phyloP scores from a whole-genome alignment of 2,329 filamentous ascomycete species.

The Alternaria triticina region DNA sequence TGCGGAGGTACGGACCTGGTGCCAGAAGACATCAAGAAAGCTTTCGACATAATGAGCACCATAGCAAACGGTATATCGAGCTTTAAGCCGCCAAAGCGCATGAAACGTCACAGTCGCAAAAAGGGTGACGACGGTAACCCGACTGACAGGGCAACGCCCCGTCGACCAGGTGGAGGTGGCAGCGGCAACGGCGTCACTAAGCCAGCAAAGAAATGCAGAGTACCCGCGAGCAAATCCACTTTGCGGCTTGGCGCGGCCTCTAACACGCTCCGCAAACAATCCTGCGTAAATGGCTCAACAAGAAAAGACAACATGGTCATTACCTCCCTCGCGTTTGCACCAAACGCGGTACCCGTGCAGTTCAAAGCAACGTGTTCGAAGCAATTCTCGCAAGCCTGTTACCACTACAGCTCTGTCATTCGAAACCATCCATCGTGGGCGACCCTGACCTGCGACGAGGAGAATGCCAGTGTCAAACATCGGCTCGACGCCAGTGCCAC shows the following conservation, averaged over 20 bases:
- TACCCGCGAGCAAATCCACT: too few relatives aligned
- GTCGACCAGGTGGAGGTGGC: background rate
- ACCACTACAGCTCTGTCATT: background rate
- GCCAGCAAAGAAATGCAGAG: background rate
- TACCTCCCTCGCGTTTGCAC: background rate
- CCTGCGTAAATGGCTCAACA: background rate
- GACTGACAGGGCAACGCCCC: background rate
- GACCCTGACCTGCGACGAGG: background rate
- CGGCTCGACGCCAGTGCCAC: too few relatives aligned
- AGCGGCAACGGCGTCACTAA: too few relatives aligned
- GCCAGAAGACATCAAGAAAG: conserved; percentile 11
- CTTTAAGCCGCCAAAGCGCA: conserved; percentile 1
- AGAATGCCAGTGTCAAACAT: background rate
- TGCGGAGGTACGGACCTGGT: conserved; percentile 9
- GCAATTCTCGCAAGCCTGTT: background rate
- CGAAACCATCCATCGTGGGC: background rate
- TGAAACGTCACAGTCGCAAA: background rate
- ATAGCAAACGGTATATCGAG: background rate
- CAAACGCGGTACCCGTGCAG: background rate
- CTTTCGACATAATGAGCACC: conserved; percentile 7
- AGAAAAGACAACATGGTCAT: background rate
- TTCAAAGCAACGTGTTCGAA: background rate
- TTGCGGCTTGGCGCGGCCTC: too few relatives aligned
- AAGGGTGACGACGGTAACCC: conserved; percentile 6
- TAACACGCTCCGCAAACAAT: too few relatives aligned